phyloP scores from a whole-genome alignment of 1,284 basidiomycete genomes.

The Malassezia sp. region DNA sequence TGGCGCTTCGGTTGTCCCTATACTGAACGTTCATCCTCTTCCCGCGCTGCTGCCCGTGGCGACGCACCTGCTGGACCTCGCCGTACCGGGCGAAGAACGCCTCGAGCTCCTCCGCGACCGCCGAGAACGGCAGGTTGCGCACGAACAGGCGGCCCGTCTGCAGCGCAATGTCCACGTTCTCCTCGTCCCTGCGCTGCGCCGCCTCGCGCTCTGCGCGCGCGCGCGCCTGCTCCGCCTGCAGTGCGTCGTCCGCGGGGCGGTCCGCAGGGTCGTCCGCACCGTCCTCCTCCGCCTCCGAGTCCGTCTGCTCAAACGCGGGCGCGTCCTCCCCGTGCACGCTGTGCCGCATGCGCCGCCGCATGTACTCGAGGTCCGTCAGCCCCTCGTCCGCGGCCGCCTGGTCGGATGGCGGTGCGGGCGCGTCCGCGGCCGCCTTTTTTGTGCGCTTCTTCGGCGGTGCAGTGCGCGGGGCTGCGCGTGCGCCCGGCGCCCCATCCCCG shows the following conservation, averaged over 20 bases:
- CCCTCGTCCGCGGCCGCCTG: conserved; percentile 30
- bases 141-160: conserved; percentile 74
- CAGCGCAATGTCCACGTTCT: conserved; percentile 55
- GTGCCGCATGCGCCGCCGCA: conserved; percentile 47
- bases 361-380: conserved; percentile 47
- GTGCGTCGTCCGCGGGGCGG: conserved; percentile 19
- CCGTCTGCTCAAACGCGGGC: conserved; percentile 35
- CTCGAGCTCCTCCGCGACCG: conserved; percentile 62
- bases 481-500: not conserved
- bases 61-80: conserved; percentile 51
- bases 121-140: conserved; percentile 77
- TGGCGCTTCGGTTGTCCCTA: conserved; percentile 42
- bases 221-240: conserved; percentile 8
- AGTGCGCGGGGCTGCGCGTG: no score
- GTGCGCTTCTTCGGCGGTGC: conserved; percentile 16
- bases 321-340: conserved; percentile 27
- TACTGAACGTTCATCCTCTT: conserved; percentile 38
- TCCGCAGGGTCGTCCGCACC: conserved; percentile 17
- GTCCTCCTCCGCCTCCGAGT: conserved; percentile 27
- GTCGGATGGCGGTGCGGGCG: conserved; percentile 17
- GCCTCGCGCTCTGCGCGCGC: conserved; percentile 21
- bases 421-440: not conserved
- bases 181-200: conserved; percentile 29
- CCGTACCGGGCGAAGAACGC: conserved; percentile 64
- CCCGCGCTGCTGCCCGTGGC: not conserved